Percentiles rank a stretch among this genome's conserved stretches.
phyloP scores from a whole-genome alignment of 352 stramenopile genomes.

The Globisporangium nagaii region DNA sequence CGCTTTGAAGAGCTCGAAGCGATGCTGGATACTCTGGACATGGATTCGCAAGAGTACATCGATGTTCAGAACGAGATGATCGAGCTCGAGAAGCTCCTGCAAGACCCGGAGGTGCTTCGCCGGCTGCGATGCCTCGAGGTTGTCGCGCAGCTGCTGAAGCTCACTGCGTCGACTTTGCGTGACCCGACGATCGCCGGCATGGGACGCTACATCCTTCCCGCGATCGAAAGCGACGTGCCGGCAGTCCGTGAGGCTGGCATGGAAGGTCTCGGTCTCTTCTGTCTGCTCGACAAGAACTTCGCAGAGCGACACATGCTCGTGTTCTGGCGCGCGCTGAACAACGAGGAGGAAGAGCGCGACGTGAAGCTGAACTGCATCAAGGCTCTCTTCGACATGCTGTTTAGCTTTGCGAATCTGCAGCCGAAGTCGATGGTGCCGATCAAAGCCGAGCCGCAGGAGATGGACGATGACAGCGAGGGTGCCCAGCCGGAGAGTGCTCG shows the following conservation, averaged over 20 bases:
- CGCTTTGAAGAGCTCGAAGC: constrained; percentile 68
- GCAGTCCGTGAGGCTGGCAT: constrained; percentile 66
- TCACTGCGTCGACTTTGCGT: constrained; percentile 60
- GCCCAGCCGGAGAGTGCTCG: neutral
- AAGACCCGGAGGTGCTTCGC: constrained; percentile 63
- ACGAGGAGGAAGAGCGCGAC: constrained; percentile 69
- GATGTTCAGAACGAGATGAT: constrained; percentile 61
- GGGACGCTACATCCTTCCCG: constrained; percentile 66
- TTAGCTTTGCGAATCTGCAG: constrained; percentile 54
- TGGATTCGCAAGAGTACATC: constrained; percentile 57
- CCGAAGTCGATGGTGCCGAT: constrained; percentile 40
- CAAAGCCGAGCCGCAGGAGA: constrained; percentile 20
- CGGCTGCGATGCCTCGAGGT: constrained; percentile 76
- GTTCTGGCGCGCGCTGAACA: constrained; percentile 77
- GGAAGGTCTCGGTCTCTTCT: constrained; percentile 69
- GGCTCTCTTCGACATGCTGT: constrained; percentile 61
- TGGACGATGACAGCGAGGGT: constrained; percentile 12
- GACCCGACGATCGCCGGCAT: constrained; percentile 65
- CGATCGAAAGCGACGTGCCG: constrained; percentile 71
- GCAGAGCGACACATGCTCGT: constrained; percentile 66
- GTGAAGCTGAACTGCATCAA: constrained; percentile 76
- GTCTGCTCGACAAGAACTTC: constrained; percentile 61
- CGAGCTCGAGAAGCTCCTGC: constrained; percentile 53
- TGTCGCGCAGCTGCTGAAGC: constrained; percentile 62
- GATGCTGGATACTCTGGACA: constrained; percentile 43